phyloP scores from a whole-genome alignment of 306 rosid genomes.

The Datisca glomerata region DNA sequence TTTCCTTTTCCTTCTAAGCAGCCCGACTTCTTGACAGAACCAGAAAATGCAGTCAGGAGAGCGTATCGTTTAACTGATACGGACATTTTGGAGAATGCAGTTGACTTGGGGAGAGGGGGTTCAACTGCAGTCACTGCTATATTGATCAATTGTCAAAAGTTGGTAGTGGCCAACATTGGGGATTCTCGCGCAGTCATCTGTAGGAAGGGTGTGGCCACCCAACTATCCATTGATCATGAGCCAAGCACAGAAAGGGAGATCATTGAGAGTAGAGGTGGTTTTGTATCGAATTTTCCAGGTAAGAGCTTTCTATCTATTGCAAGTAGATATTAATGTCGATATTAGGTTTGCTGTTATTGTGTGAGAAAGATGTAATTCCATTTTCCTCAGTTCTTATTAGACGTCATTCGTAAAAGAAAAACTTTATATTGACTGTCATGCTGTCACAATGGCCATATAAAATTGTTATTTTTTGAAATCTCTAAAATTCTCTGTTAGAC shows the following conservation, averaged over 20 bases:
- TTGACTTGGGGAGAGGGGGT: conserved; percentile 79
- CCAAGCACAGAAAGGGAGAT: conserved; percentile 47
- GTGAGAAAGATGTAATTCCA: too few relatives aligned
- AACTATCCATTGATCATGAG: conserved; percentile 82
- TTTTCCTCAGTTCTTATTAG: too few relatives aligned
- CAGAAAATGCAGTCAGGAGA: conserved; percentile 48
- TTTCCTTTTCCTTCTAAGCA: conserved; percentile 13
- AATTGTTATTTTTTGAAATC: too few relatives aligned
- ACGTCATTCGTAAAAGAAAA: too few relatives aligned
- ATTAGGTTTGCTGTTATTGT: too few relatives aligned
- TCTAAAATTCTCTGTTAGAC: too few relatives aligned
- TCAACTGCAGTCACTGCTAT: conserved; percentile 98
- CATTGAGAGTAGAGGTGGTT: conserved; percentile 81
- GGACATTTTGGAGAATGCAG: conserved; percentile 58
- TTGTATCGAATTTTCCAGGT: conserved; percentile 95
- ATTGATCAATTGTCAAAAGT: conserved; percentile 59
- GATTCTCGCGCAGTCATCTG: conserved; percentile 87
- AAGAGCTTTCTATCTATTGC: conserved; percentile 1
- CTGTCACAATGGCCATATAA: too few relatives aligned
- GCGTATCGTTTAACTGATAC: conserved; percentile 67
- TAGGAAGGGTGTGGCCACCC: conserved; percentile 57
- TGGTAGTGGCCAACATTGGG: conserved; percentile 82
- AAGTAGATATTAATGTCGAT: too few relatives aligned
- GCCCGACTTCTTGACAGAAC: conserved; percentile 74
- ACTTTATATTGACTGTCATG: too few relatives aligned